Evolutionary conservation across 2,329 filamentous ascomycete species (phyloP).

Genomic region (Ampelomyces quisqualis): DNA sequence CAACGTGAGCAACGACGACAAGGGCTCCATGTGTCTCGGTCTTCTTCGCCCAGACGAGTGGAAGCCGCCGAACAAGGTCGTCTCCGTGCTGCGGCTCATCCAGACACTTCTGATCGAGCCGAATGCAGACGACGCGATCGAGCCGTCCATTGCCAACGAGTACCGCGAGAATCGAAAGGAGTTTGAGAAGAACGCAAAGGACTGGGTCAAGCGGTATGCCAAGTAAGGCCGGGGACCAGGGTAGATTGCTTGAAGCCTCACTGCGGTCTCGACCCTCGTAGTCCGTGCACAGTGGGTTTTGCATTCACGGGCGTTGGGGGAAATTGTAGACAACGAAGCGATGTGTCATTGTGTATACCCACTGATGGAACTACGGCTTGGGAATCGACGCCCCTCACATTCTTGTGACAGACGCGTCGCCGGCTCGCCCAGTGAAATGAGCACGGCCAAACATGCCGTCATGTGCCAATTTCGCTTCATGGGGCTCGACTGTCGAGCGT

Average conservation of each 20-base stretch:
- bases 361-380: conserved; percentile 9
- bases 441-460: conserved; percentile 18
- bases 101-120: conserved; percentile 74
- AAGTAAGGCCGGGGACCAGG: conserved; percentile 32
- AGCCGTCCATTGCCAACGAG: conserved; percentile 82
- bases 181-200: conserved; percentile 73
- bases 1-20: conserved; percentile 84
- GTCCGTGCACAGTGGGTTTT: conserved; percentile 7
- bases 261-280: neutral
- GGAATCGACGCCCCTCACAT: conserved; percentile 4
- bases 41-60: conserved; percentile 83
- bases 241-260: neutral
- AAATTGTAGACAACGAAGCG: conserved; percentile 22
- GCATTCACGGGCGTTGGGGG: conserved; percentile 39
- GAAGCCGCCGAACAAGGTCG: conserved; percentile 83
- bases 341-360: conserved; percentile 13
- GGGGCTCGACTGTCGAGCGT: conserved; percentile 9
- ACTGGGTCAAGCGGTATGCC: conserved; percentile 76
- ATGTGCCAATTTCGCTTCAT: conserved; percentile 18
- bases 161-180: conserved; percentile 66
- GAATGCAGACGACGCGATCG: conserved; percentile 85
- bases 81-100: conserved; percentile 74
- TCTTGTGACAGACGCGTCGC: conserved; percentile 7
- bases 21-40: conserved; percentile 81
- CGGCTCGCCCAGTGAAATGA: conserved; percentile 17